Conservation (phyloP, 345 rosid genomes). For the Dimocarpus longan region DNA sequence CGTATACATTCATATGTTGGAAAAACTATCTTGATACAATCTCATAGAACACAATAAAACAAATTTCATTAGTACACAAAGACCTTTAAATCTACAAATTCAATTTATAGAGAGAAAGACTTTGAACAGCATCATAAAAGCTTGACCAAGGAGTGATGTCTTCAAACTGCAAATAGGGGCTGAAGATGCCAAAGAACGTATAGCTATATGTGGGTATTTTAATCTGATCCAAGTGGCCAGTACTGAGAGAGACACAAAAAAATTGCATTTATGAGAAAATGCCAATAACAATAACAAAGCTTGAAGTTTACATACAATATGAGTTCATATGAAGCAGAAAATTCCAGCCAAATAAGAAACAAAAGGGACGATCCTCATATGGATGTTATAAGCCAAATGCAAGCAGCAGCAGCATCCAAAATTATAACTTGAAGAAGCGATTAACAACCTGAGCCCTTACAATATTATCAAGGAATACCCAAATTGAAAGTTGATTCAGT, state of each 20-base stretch:
- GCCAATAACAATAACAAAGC: not conserved
- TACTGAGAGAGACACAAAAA: constrained; percentile 43
- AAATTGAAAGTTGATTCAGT: not conserved
- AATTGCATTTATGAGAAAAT: constrained; percentile 4
- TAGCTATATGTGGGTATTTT: constrained; percentile 75
- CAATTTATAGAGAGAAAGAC: constrained; percentile 23
- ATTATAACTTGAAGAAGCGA: not conserved
- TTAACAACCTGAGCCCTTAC: not conserved
- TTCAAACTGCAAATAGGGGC: constrained; percentile 75
- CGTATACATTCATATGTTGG: too few relatives aligned
- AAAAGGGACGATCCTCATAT: not conserved
- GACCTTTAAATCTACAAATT: not conserved
- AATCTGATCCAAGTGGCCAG: constrained; percentile 87
- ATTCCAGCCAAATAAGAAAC: not conserved
- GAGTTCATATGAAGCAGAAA: not conserved
- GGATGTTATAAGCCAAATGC: constrained; percentile 2
- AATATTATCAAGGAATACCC: not conserved
- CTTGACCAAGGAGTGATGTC: constrained; percentile 66
- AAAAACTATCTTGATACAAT: too few relatives aligned
- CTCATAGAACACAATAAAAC: too few relatives aligned
- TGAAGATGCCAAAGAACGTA: constrained; percentile 81
- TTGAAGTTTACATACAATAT: not conserved
- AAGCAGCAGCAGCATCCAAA: not conserved
- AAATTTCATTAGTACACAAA: not conserved
- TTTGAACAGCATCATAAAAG: constrained; percentile 79